Conservation (phyloP, 2,329 filamentous ascomycete genomes). For the Xylariaceae sp. region DNA sequence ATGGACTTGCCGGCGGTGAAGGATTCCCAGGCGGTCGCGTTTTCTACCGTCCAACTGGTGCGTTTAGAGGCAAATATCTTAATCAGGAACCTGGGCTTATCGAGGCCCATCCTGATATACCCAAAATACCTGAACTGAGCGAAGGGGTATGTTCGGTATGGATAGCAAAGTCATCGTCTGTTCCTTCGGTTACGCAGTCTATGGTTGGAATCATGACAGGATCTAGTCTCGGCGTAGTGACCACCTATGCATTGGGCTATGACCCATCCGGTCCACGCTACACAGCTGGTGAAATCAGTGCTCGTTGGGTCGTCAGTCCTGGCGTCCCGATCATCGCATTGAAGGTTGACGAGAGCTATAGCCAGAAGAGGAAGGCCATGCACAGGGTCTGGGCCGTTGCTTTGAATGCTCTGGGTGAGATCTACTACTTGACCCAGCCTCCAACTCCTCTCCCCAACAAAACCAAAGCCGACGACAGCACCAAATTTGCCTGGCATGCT, state of each 20-base stretch:
- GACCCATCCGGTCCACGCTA: conserved; percentile 57
- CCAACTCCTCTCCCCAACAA: conserved; percentile 53
- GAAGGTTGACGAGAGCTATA: conserved; percentile 79
- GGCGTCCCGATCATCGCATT: conserved; percentile 88
- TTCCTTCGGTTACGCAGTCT: conserved; percentile 69
- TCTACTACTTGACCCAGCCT: conserved; percentile 76
- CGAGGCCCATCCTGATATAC: conserved; percentile 67
- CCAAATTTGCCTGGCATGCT: conserved; percentile 72
- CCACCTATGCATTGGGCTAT: conserved; percentile 71
- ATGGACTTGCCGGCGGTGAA: conserved; percentile 80
- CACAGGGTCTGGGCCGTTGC: conserved; percentile 84
- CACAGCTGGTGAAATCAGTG: conserved; percentile 72
- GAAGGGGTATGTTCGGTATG: conserved; percentile 78
- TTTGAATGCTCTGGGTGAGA: conserved; percentile 89
- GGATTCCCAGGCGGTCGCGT: conserved; percentile 78
- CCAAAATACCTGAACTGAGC: conserved; percentile 63
- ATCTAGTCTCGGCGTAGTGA: conserved; percentile 77
- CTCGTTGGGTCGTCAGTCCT: conserved; percentile 85
- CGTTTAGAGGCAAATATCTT: conserved; percentile 74
- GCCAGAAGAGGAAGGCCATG: conserved; percentile 60
- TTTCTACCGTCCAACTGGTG: conserved; percentile 71
- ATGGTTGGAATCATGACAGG: conserved; percentile 79
- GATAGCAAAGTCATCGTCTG: conserved; percentile 77
- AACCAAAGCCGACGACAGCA: conserved; percentile 48
- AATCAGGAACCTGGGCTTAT: conserved; percentile 55